Evolutionary conservation across 345 rosid genomes (phyloP).

Genomic region (Syzygium jambos): DNA sequence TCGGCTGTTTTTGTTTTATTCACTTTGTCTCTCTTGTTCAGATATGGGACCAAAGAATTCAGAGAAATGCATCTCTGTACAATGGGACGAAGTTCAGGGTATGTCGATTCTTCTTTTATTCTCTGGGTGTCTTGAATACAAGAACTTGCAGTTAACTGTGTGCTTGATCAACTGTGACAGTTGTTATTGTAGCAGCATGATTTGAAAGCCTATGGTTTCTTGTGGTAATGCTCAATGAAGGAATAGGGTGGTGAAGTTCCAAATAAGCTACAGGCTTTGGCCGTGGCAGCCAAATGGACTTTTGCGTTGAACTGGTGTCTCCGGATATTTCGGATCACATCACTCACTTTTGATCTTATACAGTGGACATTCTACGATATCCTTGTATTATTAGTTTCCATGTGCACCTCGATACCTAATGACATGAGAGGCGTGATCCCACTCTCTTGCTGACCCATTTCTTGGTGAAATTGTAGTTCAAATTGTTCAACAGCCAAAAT

Average conservation of each 20-base stretch:
- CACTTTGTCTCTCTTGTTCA: slow-evolving; percentile 7
- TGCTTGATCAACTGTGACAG: background rate
- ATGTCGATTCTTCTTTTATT: slow-evolving; percentile 1
- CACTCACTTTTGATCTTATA: background rate
- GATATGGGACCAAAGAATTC: slow-evolving; percentile 67
- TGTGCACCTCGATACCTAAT: background rate
- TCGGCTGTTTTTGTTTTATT: background rate
- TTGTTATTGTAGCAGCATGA: background rate
- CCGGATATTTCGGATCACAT: background rate
- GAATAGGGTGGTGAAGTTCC: background rate
- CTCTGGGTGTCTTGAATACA: background rate
- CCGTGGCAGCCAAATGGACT: background rate
- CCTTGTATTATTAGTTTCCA: background rate
- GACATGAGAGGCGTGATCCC: background rate
- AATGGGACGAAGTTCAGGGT: slow-evolving; percentile 89
- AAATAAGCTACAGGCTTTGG: background rate
- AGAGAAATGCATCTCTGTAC: slow-evolving; percentile 48
- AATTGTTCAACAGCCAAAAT: background rate
- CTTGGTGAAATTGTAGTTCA: background rate
- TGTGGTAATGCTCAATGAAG: background rate
- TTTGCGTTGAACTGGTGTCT: background rate
- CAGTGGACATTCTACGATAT: background rate
- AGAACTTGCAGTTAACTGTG: background rate
- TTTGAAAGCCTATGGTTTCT: background rate
- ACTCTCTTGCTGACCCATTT: background rate